phyloP scores from a whole-genome alignment of 129 eudicot species.

The Flaveria bidentis region DNA sequence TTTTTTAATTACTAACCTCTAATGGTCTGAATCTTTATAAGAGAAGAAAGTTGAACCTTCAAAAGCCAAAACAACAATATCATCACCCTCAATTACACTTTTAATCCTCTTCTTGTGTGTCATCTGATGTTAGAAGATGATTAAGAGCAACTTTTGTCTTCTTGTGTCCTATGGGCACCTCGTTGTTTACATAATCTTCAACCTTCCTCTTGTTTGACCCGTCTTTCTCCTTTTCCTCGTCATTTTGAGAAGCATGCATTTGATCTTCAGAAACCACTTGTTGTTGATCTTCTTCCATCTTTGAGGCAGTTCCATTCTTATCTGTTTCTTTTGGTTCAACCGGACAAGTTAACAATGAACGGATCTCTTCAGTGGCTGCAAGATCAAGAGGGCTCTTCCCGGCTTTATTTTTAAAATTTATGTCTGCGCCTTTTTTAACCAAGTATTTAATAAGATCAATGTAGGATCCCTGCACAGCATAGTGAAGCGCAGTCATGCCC shows the following conservation, averaged over 20 bases:
- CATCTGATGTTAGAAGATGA: slow-evolving; percentile 85
- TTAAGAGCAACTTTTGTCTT: slow-evolving; percentile 69
- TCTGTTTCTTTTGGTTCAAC: slow-evolving; percentile 30
- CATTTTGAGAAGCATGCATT: slow-evolving; percentile 28
- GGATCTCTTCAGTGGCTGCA: slow-evolving; percentile 73
- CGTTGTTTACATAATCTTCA: slow-evolving; percentile 38
- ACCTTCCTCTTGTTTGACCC: slow-evolving; percentile 61
- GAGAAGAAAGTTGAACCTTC: not conserved
- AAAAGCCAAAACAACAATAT: slow-evolving; percentile 5
- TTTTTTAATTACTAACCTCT: not conserved
- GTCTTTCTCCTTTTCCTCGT: slow-evolving; percentile 37
- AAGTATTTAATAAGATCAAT: slow-evolving; percentile 80
- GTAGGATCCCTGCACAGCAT: slow-evolving; percentile 88
- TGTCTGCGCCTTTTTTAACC: slow-evolving; percentile 78
- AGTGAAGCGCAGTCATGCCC: slow-evolving; percentile 98
- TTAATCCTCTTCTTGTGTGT: slow-evolving; percentile 67
- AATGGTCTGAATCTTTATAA: not conserved
- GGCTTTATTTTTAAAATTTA: slow-evolving; percentile 66
- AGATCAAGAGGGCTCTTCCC: slow-evolving; percentile 79
- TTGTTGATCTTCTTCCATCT: slow-evolving; percentile 31
- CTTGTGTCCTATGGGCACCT: slow-evolving; percentile 38
- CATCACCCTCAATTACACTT: slow-evolving; percentile 14
- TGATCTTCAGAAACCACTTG: slow-evolving; percentile 27
- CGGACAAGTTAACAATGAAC: slow-evolving; percentile 47
- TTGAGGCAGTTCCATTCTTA: slow-evolving; percentile 34